Evolutionary conservation across 805 yeast species (phyloP), one percentile per base, ranked within the genome.

Genomic region (Yamadazyma sp.): DNA sequence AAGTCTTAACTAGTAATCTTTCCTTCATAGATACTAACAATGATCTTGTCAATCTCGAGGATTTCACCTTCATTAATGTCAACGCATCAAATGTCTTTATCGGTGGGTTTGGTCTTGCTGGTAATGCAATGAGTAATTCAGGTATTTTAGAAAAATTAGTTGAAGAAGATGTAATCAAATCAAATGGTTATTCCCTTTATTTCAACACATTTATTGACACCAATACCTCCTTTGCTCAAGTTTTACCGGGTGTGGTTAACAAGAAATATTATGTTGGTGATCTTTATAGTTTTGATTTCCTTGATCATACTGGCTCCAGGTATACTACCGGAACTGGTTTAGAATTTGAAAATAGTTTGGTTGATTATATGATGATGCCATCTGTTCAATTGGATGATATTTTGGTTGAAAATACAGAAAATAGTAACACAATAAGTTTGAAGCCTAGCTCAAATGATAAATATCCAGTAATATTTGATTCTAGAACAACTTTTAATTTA

Each of bases 171-270:
- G 19, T 50, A 27, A 62, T 60, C 18, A 29, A 39, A 18, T 50
- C 62, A 3, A 49, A 53, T 7, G 59, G 69, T 10, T 67, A 62
- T 44, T 63, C 70, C 15, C 42, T 59, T 13, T 62, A 50, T 50
- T 64, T 60, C 40, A 37, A 40, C 35, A 40, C 49, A 33, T 29
- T 34, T 22, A 21, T 44, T 4, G 33, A 38, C 29, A 23, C 37
- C 10, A 36, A 39, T 9, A 17, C 36, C 12, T 43, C 48, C 5
- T 37, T 44, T n/a, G 70, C 66, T 11, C 54, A 55, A 34, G 43
- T 82, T 9, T 51, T 80, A 6, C 60, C 81, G 2, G 89, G 93
- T 8, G 78, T 75, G 3, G 74, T 82, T 4, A 76, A 79, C 47
- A 58, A 65, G 7, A 53, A 60, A 19, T 62, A 66, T 30, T 73